Conservation (phyloP, 73 alveolate species). For the Paramecium caudatum region DNA sequence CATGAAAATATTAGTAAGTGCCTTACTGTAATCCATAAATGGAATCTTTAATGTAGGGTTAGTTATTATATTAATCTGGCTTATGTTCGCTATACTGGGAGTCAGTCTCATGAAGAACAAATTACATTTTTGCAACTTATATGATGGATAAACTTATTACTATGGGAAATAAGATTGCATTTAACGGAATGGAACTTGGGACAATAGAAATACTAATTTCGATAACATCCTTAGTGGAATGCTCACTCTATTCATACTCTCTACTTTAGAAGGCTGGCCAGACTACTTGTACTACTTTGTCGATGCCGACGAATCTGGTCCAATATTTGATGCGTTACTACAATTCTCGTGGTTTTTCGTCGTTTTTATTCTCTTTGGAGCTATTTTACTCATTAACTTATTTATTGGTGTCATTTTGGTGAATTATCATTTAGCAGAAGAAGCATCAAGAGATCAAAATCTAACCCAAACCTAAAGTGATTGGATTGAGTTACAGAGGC, state of each 20-base stretch:
- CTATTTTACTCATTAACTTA: slow-evolving; percentile 88
- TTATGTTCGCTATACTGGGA: slow-evolving; percentile 73
- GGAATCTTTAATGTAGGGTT: slow-evolving; percentile 89
- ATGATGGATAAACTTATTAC: neutral
- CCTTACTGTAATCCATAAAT: slow-evolving; percentile 90
- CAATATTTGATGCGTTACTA: slow-evolving; percentile 58
- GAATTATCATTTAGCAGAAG: slow-evolving; percentile 90
- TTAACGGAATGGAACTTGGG: slow-evolving; percentile 45
- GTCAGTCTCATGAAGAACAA: slow-evolving; percentile 63
- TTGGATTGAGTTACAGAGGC: slow-evolving; percentile 82
- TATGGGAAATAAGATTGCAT: slow-evolving; percentile 20
- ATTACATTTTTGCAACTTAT: slow-evolving; percentile 58
- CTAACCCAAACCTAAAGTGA: slow-evolving; percentile 70
- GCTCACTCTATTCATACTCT: slow-evolving; percentile 52
- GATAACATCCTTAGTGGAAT: slow-evolving; percentile 58
- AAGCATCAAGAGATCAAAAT: slow-evolving; percentile 77
- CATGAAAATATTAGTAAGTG: slow-evolving; percentile 89
- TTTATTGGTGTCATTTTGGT: slow-evolving; percentile 95
- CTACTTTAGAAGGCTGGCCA: slow-evolving; percentile 74
- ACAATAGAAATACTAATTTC: slow-evolving; percentile 51
- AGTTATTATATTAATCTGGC: slow-evolving; percentile 84
- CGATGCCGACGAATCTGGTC: slow-evolving; percentile 72
- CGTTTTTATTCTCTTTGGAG: slow-evolving; percentile 88
- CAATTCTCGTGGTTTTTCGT: slow-evolving; percentile 80
- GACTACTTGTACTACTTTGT: slow-evolving; percentile 64